Evolutionary conservation across 2,329 filamentous ascomycete genomes (phyloP), one percentile per base, ranked within the genome.

Genomic region (Botrytis medusae): DNA sequence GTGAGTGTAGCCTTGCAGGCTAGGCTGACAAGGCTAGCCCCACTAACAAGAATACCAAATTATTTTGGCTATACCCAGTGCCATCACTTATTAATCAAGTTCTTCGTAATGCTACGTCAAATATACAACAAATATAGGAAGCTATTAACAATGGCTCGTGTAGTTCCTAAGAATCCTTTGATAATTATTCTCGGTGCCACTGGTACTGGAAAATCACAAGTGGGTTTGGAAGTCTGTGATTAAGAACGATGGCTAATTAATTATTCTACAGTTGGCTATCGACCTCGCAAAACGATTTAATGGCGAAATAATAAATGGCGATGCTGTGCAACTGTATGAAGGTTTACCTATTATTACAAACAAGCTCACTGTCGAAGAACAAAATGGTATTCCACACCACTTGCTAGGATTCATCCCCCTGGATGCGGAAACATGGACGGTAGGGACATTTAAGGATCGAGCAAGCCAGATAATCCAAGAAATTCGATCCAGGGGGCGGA

Each of bases 281-380:
- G 93, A 97, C 76, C 84, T 99, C 69, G 96, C 97, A 1, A 87
- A 87, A 60, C 89, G 87, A 34, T 95, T 94, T 83, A 91, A 96
- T 82, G 96, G 97, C 80, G 96, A 99, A 82, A 89, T 99, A 70
- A 94, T 99, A 84, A 99, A 99, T 81, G 93, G 93, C 64, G 96
- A 99, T 85, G 96, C 96, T 57, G 97, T 99, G 94, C 96, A 99
- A 82, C 90, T 99, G 84, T 99, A 99, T 82, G 88, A 89, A 71
- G 96, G 96, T 4, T 85, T 99, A 61, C 94, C 96, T 8, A 91
- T 98, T 76, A 95, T 98, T 78, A 99, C 96, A 40, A 99, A 99
- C 82, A 97, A 98, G 81, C 92, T 98, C 74, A 89, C 93, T 0
- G 70, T 80, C 0, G 86, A 90, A 32, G 95, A 98, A 81, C 91